phyloP scores from a whole-genome alignment of 176 grass and related monocot genomes.

The Chloris gayana region DNA sequence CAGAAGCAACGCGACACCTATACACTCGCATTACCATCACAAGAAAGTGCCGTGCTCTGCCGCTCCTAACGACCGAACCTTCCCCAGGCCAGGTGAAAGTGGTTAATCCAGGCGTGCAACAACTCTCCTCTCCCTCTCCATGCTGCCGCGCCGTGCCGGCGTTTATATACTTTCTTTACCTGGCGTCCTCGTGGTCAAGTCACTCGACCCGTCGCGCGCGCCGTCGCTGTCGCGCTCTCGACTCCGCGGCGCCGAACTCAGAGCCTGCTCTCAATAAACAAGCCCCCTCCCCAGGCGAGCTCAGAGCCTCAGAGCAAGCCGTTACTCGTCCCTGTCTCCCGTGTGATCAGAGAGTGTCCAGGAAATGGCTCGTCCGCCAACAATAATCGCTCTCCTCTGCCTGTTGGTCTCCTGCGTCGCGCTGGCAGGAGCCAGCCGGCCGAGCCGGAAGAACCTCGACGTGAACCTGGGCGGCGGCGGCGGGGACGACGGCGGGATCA shows the following conservation, averaged over 20 bases:
- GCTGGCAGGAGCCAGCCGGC: slow-evolving; percentile 9
- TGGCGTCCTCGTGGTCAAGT: neutral
- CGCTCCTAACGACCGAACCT: slow-evolving; percentile 7
- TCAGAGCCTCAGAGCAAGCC: neutral
- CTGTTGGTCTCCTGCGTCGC: slow-evolving; percentile 32
- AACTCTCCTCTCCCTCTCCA: no score
- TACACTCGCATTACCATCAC: neutral
- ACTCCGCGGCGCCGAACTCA: neutral
- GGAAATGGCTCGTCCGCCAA: slow-evolving; percentile 20
- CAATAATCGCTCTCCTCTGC: slow-evolving; percentile 30
- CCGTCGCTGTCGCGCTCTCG: neutral
- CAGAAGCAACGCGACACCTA: neutral
- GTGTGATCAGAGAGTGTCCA: neutral
- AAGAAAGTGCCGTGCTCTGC: neutral
- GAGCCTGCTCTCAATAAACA: neutral
- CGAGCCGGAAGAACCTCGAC: slow-evolving; percentile 30
- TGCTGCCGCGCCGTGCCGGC: neutral
- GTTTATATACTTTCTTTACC: slow-evolving; percentile 33
- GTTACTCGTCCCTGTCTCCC: neutral
- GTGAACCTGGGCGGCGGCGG: slow-evolving; percentile 37
- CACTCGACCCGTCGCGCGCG: neutral
- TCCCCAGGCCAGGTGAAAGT: slow-evolving; percentile 2
- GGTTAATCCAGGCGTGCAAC: slow-evolving; percentile 1
- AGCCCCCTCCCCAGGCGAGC: neutral
- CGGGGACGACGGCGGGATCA: slow-evolving; percentile 9